phyloP scores from a whole-genome alignment of 163 green algal species.

The Scenedesmus sp. region DNA sequence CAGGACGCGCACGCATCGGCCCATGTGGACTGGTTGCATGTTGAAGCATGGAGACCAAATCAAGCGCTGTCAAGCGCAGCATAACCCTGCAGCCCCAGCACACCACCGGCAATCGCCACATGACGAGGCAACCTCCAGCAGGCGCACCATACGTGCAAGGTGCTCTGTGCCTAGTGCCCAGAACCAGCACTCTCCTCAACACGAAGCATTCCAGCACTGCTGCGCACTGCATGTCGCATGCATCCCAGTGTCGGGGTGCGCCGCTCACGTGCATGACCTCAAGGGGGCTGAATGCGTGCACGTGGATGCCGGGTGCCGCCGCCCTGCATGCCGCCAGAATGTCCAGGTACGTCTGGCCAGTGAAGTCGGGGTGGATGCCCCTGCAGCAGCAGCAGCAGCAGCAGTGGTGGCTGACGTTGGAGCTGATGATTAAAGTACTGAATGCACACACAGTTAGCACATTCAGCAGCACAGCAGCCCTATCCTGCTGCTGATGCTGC shows the following conservation, averaged over 20 bases:
- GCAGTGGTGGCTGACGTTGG: not conserved
- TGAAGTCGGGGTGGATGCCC: conserved; percentile 94
- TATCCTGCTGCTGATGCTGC: not conserved
- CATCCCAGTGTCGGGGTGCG: too few species aligned
- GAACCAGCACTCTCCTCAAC: too few species aligned
- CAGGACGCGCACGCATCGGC: not conserved
- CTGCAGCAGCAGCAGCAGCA: conserved; percentile 58
- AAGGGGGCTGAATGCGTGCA: conserved; percentile 92
- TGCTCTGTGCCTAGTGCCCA: too few species aligned
- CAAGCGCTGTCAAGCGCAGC: too few species aligned
- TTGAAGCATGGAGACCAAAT: not conserved
- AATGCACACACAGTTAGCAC: not conserved
- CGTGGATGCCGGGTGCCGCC: conserved; percentile 85
- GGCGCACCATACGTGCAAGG: too few species aligned
- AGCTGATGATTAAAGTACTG: not conserved
- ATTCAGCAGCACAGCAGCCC: not conserved
- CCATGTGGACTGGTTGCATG: not conserved
- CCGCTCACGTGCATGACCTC: conserved; percentile 83
- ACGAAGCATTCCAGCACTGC: too few species aligned
- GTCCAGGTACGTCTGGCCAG: conserved; percentile 82
- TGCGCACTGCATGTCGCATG: too few species aligned
- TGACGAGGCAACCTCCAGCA: too few species aligned
- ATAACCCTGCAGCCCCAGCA: too few species aligned
- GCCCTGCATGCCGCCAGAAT: conserved; percentile 81
- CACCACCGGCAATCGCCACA: too few species aligned